These are phyloP conservation scores for Calonectria hawksworthii DNA, from an alignment of 2,329 filamentous ascomycete species.

Conservation along the genomic window DNA sequence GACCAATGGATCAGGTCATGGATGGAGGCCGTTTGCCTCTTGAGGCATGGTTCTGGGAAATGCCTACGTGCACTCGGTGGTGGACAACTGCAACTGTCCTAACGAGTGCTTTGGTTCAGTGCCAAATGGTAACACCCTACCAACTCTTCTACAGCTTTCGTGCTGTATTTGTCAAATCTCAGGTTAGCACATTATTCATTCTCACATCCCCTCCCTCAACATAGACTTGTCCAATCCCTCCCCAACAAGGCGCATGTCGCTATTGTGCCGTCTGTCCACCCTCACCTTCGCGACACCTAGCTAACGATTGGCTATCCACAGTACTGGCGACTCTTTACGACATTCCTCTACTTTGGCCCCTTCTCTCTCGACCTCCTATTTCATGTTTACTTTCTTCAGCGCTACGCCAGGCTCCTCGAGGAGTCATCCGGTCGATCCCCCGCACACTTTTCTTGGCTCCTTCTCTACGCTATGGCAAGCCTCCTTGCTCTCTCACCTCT, in stretches of 20 bases:
- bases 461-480: conserved; percentile 85
- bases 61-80: conserved; percentile 95
- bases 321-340: conserved; percentile 98
- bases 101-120: conserved; percentile 92
- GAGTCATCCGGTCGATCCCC: conserved; percentile 93
- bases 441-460: conserved; percentile 94
- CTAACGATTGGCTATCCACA: conserved; percentile 55
- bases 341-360: conserved; percentile 97
- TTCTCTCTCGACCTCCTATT: conserved; percentile 95
- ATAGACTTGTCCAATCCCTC: conserved; percentile 6
- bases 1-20: conserved; percentile 70
- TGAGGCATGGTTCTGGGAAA: conserved; percentile 99
- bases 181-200: conserved; percentile 69
- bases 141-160: conserved; percentile 98
- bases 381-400: conserved; percentile 98
- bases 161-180: conserved; percentile 90
- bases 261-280: neutral
- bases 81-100: conserved; percentile 95
- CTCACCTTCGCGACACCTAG: neutral
- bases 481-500: conserved; percentile 87
- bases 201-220: neutral
- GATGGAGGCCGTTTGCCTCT: conserved; percentile 80
- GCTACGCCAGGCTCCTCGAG: conserved; percentile 94
- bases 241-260: neutral
- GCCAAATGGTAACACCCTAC: conserved; percentile 91